Evolutionary conservation across 139 green algal species (phyloP).

Genomic region (Chlamydomonas urium): DNA sequence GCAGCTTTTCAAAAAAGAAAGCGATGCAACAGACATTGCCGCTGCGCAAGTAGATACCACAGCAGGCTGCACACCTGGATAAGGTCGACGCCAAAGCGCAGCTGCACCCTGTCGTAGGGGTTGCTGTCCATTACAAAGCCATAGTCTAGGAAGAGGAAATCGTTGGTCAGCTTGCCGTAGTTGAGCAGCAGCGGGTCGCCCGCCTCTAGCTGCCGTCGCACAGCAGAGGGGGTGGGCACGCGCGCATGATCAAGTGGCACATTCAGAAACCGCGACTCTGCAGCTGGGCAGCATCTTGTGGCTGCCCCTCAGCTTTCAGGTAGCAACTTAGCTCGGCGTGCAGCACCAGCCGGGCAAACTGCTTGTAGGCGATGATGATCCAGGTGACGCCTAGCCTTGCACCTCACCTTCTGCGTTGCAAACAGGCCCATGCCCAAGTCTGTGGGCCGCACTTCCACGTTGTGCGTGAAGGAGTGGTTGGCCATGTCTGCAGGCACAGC

Average conservation of each 20-base stretch:
- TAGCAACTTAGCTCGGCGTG: too few relatives aligned
- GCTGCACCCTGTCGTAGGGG: constrained; percentile 67
- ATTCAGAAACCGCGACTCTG: too few relatives aligned
- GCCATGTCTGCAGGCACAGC: constrained; percentile 47
- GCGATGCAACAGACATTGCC: not conserved
- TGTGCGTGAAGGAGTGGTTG: constrained; percentile 73
- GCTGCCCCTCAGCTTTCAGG: too few relatives aligned
- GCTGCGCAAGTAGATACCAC: not conserved
- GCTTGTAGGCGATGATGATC: too few relatives aligned
- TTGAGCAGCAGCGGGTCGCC: constrained; percentile 64
- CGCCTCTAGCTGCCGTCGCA: constrained; percentile 16
- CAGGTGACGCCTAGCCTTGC: too few relatives aligned
- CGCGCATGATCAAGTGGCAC: too few relatives aligned
- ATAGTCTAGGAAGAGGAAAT: constrained; percentile 90
- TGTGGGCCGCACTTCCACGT: constrained; percentile 42
- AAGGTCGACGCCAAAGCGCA: constrained; percentile 65
- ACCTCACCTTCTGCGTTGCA: constrained; percentile 31
- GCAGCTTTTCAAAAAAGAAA: too few relatives aligned
- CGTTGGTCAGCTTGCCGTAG: constrained; percentile 82
- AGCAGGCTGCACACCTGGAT: constrained; percentile 51
- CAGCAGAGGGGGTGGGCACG: not conserved
- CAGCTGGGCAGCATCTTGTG: too few relatives aligned
- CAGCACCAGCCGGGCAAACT: too few relatives aligned
- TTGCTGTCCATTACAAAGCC: constrained; percentile 78
- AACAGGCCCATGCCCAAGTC: constrained; percentile 35